Evolutionary conservation across 305 asterid genomes (phyloP).

Genomic region (Fraxinus ornus): DNA sequence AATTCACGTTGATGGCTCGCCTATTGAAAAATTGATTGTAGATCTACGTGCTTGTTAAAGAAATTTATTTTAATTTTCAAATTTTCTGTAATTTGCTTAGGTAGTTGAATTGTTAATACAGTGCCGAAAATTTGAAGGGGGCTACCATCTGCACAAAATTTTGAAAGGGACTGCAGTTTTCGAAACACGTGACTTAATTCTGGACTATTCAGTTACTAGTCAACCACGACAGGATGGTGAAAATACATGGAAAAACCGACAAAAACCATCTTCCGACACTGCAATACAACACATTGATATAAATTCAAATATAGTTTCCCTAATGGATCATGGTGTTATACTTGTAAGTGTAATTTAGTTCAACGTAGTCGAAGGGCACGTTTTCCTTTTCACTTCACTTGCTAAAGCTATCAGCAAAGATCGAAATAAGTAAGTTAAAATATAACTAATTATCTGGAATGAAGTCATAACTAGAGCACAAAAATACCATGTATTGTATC

Average conservation of each 20-base stretch:
- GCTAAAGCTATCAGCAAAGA: no score
- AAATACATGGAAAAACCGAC: neutral
- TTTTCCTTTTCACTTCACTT: neutral
- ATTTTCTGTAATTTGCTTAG: no score
- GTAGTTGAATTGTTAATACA: no score
- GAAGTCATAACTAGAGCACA: constrained; percentile 13
- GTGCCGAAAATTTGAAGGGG: no score
- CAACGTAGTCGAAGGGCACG: neutral
- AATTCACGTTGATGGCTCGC: neutral
- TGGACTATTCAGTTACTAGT: neutral
- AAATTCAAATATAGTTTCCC: neutral
- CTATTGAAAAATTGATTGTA: neutral
- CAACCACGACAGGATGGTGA: neutral
- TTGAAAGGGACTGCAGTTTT: no score
- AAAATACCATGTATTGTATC: constrained; percentile 73
- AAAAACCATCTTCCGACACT: neutral
- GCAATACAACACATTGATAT: neutral
- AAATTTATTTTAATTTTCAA: no score
- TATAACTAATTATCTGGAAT: neutral
- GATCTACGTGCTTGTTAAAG: neutral
- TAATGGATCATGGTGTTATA: neutral
- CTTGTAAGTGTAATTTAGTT: neutral
- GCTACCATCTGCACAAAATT: no score
- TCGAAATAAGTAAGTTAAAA: no score
- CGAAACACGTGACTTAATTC: neutral